Percentiles rank a stretch among this genome's conserved stretches.
Conservation (phyloP, 2,329 filamentous ascomycete species). For the Pleoardoris graminearum region DNA sequence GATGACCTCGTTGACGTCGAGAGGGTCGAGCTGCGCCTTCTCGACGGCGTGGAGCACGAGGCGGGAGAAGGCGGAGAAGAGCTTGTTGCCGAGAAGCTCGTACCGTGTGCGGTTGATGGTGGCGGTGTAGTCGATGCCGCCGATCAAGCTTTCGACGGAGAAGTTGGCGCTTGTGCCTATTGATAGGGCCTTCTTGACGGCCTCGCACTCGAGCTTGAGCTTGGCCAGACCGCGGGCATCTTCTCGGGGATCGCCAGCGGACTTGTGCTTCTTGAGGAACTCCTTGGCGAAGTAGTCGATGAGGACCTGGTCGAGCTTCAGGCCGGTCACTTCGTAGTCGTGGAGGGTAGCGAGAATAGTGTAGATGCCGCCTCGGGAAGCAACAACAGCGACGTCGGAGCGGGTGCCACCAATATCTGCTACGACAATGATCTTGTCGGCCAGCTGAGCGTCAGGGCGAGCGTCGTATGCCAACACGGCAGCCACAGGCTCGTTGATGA, state of each 20-base stretch:
- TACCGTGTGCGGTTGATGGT: conserved; percentile 93
- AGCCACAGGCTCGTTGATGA: conserved; percentile 88
- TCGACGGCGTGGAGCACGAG: conserved; percentile 82
- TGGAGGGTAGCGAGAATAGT: conserved; percentile 90
- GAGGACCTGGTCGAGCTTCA: conserved; percentile 83
- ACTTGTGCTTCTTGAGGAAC: conserved; percentile 95
- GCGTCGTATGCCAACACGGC: conserved; percentile 91
- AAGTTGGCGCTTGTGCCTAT: conserved; percentile 87
- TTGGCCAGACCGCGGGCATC: conserved; percentile 85
- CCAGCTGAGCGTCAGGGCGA: conserved; percentile 69
- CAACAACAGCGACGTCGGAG: conserved; percentile 87
- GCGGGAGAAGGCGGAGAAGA: conserved; percentile 85
- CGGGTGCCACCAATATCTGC: conserved; percentile 91
- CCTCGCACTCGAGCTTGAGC: conserved; percentile 87
- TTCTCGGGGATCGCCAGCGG: conserved; percentile 71
- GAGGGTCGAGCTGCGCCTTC: conserved; percentile 88
- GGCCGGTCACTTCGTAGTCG: conserved; percentile 91
- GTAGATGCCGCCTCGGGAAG: conserved; percentile 93
- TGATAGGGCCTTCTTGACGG: conserved; percentile 88
- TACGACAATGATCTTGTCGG: conserved; percentile 89
- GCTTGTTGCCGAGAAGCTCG: conserved; percentile 83
- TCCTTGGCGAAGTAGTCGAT: conserved; percentile 98
- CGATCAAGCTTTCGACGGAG: conserved; percentile 86
- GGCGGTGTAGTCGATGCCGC: conserved; percentile 87
- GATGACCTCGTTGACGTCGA: conserved; percentile 94